Evolutionary conservation across 768 basidiomycete genomes (phyloP).

Genomic region (Hericium coralloides): DNA sequence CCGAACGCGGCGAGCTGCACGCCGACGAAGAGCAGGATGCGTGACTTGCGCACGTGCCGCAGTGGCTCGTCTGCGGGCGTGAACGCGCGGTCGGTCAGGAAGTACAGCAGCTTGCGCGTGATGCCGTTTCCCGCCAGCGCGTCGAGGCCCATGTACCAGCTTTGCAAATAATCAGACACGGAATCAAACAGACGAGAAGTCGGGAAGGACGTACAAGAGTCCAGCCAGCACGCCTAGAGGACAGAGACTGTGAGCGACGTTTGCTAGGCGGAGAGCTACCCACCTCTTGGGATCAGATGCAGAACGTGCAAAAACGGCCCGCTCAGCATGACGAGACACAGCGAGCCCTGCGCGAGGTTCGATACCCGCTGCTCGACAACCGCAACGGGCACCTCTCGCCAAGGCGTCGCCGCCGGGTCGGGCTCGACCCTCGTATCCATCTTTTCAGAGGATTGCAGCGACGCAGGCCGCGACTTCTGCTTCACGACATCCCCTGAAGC

Average conservation of each 20-base stretch:
- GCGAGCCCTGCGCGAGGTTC: slow-evolving; percentile 75
- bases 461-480: too few species aligned
- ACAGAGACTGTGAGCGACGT: slow-evolving; percentile 1
- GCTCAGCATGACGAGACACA: slow-evolving; percentile 73
- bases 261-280: slow-evolving; percentile 21
- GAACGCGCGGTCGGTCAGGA: slow-evolving; percentile 61
- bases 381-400: slow-evolving; percentile 48
- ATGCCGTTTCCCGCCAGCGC: slow-evolving; percentile 78
- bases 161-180: slow-evolving; percentile 15
- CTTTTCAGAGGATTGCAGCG: slow-evolving; percentile 3
- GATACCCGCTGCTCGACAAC: slow-evolving; percentile 93
- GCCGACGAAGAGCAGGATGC: slow-evolving; percentile 60
- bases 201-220: slow-evolving; percentile 52
- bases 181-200: neutral
- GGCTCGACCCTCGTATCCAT: slow-evolving; percentile 18
- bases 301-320: slow-evolving; percentile 78
- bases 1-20: slow-evolving; percentile 82
- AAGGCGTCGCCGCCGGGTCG: slow-evolving; percentile 16
- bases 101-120: slow-evolving; percentile 69
- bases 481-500: neutral
- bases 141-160: slow-evolving; percentile 90
- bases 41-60: slow-evolving; percentile 59
- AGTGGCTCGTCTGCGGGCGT: slow-evolving; percentile 65
- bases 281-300: slow-evolving; percentile 59
- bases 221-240: slow-evolving; percentile 64